These are phyloP conservation scores for Pleurotus djamor DNA, from an alignment of 768 basidiomycete species.

Conservation along the genomic window DNA sequence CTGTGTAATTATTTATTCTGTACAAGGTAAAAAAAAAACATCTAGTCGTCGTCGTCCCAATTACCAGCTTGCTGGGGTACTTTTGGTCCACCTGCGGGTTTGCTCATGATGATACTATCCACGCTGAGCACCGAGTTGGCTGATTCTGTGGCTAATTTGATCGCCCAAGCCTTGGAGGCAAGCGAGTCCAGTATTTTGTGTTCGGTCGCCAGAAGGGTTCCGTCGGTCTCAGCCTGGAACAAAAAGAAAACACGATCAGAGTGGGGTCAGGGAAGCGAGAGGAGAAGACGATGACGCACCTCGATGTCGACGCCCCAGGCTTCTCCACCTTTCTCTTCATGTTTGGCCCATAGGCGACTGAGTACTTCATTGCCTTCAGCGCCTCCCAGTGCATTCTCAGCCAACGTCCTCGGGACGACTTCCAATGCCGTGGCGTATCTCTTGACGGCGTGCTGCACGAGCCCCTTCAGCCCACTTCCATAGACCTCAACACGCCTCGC, in stretches of 20 bases:
- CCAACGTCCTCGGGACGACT: constrained; percentile 87
- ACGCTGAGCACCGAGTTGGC: constrained; percentile 90
- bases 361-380: constrained; percentile 91
- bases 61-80: constrained; percentile 84
- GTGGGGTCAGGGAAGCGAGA: background rate
- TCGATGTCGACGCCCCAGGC: constrained; percentile 88
- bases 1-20: background rate
- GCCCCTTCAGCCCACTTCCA: constrained; percentile 84
- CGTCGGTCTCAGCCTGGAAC: constrained; percentile 70
- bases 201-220: constrained; percentile 63
- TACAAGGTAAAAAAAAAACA: background rate
- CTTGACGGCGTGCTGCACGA: constrained; percentile 92
- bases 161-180: constrained; percentile 87
- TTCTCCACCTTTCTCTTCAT: constrained; percentile 73
- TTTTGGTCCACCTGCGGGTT: constrained; percentile 88
- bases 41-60: constrained; percentile 78
- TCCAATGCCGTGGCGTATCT: constrained; percentile 88
- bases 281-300: constrained; percentile 36
- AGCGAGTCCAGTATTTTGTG: constrained; percentile 83
- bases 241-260: constrained; percentile 4
- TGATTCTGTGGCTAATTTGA: constrained; percentile 88
- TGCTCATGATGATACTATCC: constrained; percentile 97
- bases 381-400: constrained; percentile 94
- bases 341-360: constrained; percentile 86
- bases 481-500: constrained; percentile 80